Conservation (phyloP, 2,329 filamentous ascomycete genomes). For the Herpomyces periplanetae region DNA sequence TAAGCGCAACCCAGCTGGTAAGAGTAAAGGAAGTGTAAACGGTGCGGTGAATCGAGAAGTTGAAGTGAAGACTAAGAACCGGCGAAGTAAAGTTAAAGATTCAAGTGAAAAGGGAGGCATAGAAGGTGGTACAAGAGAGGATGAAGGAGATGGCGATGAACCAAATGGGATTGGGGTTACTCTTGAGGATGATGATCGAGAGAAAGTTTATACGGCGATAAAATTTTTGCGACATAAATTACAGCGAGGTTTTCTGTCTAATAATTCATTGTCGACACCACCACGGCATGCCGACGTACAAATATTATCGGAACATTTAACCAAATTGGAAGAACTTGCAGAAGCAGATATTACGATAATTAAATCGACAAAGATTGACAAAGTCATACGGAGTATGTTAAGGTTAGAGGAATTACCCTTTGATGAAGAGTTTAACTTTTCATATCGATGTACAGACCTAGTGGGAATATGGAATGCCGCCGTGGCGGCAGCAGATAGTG, state of each 20-base stretch:
- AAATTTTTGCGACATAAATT: constrained; percentile 75
- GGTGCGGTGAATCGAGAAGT: constrained; percentile 9
- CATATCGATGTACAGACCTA: constrained; percentile 34
- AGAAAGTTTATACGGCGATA: constrained; percentile 15
- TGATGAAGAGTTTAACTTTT: constrained; percentile 65
- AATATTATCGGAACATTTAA: constrained; percentile 32
- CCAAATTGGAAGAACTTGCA: constrained; percentile 35
- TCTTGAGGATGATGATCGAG: constrained; percentile 6
- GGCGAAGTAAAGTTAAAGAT: no score
- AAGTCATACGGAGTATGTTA: constrained; percentile 73
- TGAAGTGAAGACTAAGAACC: constrained; percentile 8
- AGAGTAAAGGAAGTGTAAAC: constrained; percentile 9
- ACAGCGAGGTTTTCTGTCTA: constrained; percentile 61
- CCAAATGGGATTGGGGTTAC: constrained; percentile 11
- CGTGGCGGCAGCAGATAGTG: no score
- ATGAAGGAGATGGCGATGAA: constrained; percentile 13
- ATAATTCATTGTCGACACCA: constrained; percentile 53
- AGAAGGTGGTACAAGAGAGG: constrained; percentile 10
- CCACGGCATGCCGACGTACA: constrained; percentile 24
- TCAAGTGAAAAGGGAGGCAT: constrained; percentile 13
- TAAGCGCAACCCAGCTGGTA: constrained; percentile 1
- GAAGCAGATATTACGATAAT: constrained; percentile 70
- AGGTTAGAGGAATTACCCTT: constrained; percentile 52
- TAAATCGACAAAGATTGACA: constrained; percentile 78
- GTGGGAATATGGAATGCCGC: constrained; percentile 82